phyloP scores from a whole-genome alignment of 257 asterid species.

The Solanum sitiens region DNA sequence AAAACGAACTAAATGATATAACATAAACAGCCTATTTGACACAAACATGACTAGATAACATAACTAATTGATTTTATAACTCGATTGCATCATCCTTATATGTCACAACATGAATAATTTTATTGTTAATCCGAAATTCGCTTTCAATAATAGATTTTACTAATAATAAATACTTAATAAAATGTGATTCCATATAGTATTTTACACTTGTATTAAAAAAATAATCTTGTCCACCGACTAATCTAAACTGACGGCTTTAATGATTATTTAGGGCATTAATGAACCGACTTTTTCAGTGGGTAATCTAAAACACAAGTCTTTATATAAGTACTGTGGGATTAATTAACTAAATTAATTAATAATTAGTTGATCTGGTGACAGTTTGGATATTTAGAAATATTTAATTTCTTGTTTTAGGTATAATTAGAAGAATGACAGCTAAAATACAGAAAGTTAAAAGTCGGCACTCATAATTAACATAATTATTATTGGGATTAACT shows the following conservation, averaged over 20 bases:
- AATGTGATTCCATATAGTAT: background rate
- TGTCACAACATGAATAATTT: background rate
- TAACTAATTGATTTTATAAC: too few species aligned
- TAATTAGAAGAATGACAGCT: background rate
- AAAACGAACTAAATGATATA: too few species aligned
- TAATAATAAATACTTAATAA: background rate
- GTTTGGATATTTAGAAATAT: background rate
- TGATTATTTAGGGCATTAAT: background rate
- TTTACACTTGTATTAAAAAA: background rate
- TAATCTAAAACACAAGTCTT: constrained; percentile 29
- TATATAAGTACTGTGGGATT: constrained; percentile 2
- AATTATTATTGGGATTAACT: background rate
- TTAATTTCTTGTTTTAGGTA: background rate
- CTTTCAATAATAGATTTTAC: background rate
- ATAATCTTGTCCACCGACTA: constrained; percentile 28
- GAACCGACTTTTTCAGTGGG: constrained; percentile 31
- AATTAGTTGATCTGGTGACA: background rate
- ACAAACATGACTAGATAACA: too few species aligned
- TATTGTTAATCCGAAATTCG: background rate
- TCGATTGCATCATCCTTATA: background rate
- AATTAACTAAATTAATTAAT: background rate
- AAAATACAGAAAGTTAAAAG: background rate
- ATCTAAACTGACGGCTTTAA: constrained; percentile 32
- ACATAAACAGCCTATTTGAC: background rate
- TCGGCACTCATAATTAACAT: background rate